Conservation (phyloP, 2,329 filamentous ascomycete species). For the Alternaria sp. region DNA sequence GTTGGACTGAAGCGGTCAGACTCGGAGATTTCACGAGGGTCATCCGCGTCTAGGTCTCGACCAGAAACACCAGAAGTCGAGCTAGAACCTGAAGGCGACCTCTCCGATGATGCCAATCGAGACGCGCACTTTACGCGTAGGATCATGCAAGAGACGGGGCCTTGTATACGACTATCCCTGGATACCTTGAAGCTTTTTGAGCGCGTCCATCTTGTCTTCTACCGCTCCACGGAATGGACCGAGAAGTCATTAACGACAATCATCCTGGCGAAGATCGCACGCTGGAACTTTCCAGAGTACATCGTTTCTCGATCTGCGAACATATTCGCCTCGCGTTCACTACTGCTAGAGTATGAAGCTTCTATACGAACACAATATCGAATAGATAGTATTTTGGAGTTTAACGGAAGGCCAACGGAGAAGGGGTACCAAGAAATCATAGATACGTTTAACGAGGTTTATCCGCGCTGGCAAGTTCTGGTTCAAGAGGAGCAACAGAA, state of each 20-base stretch:
- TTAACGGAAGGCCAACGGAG: slow-evolving; percentile 73
- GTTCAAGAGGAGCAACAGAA: slow-evolving; percentile 78
- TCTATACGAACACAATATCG: slow-evolving; percentile 82
- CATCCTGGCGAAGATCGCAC: slow-evolving; percentile 88
- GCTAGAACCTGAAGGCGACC: slow-evolving; percentile 35
- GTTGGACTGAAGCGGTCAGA: slow-evolving; percentile 71
- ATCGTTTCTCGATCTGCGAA: slow-evolving; percentile 88
- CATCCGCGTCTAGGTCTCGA: slow-evolving; percentile 49
- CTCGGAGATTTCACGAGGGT: slow-evolving; percentile 63
- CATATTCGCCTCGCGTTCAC: slow-evolving; percentile 79
- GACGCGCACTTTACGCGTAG: slow-evolving; percentile 79
- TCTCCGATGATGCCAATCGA: slow-evolving; percentile 64
- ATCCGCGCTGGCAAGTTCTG: slow-evolving; percentile 80
- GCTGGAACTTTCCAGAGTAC: slow-evolving; percentile 87
- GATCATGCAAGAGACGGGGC: slow-evolving; percentile 78
- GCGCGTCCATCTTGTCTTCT: slow-evolving; percentile 93
- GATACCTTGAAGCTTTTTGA: slow-evolving; percentile 83
- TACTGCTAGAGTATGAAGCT: slow-evolving; percentile 87
- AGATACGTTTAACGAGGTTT: slow-evolving; percentile 74
- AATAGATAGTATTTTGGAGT: slow-evolving; percentile 84
- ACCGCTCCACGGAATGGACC: slow-evolving; percentile 94
- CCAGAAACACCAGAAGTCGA: slow-evolving; percentile 48
- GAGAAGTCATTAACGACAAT: slow-evolving; percentile 96
- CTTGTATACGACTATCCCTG: slow-evolving; percentile 82
- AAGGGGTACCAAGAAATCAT: slow-evolving; percentile 73